Conservation (phyloP, 2,329 filamentous ascomycete genomes). For the Cordyceps javanica region DNA sequence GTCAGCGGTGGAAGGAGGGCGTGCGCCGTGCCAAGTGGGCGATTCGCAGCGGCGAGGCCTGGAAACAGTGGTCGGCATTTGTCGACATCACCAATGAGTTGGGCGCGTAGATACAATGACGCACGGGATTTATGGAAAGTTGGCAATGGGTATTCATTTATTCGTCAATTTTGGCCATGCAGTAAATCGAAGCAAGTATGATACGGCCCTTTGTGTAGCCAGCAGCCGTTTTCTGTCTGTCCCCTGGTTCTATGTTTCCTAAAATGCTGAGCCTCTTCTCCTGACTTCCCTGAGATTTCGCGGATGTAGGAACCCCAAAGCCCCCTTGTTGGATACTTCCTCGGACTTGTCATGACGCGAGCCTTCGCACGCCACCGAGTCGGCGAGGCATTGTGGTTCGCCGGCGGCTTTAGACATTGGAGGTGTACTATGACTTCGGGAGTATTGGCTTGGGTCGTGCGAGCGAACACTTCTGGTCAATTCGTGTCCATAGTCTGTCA, state of each 20-base stretch:
- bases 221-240: too few species aligned
- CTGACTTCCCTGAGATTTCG: not conserved
- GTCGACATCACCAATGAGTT: conserved; percentile 70
- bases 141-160: not conserved
- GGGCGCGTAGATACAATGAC: conserved; percentile 13
- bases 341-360: not conserved
- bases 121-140: not conserved
- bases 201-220: not conserved
- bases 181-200: not conserved
- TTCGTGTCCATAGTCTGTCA: not conserved
- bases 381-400: not conserved
- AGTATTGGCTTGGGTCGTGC: not conserved
- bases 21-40: conserved; percentile 83
- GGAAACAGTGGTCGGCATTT: conserved; percentile 75
- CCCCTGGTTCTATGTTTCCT: not conserved
- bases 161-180: not conserved
- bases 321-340: not conserved
- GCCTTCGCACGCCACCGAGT: not conserved
- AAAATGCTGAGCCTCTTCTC: not conserved
- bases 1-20: conserved; percentile 91
- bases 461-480: not conserved
- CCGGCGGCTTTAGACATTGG: not conserved
- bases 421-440: conserved; percentile 5
- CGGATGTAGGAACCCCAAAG: not conserved
- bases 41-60: conserved; percentile 78